Percentiles rank a stretch among this genome's conserved stretches.
phyloP scores from a whole-genome alignment of 805 yeast species.

The Jamesozyma piceae region DNA sequence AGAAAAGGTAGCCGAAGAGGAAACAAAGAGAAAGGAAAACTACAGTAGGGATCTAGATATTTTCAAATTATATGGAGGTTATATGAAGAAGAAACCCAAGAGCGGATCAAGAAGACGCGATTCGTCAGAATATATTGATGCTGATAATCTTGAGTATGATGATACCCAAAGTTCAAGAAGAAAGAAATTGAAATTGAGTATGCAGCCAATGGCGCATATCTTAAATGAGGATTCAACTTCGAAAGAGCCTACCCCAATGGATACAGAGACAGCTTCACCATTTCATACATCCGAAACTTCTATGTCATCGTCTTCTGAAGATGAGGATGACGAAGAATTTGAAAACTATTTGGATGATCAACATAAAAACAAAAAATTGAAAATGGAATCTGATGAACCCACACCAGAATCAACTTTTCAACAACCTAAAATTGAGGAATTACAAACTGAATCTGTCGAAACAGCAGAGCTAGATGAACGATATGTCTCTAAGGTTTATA shows the following conservation, averaged over 20 bases:
- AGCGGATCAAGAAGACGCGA: neutral
- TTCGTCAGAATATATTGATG: neutral
- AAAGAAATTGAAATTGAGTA: conserved; percentile 10
- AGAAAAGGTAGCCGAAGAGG: conserved; percentile 16
- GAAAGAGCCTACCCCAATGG: conserved; percentile 16
- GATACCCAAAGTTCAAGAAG: conserved; percentile 4
- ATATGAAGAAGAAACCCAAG: conserved; percentile 5
- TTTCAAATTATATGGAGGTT: conserved; percentile 26
- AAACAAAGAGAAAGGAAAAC: conserved; percentile 15
- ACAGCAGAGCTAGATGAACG: neutral
- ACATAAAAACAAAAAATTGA: conserved; percentile 17
- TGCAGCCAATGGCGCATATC: conserved; percentile 25
- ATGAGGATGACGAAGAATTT: conserved; percentile 13
- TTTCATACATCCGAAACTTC: conserved; percentile 11
- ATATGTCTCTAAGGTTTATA: conserved; percentile 28
- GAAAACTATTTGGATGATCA: conserved; percentile 11
- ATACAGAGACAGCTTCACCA: conserved; percentile 7
- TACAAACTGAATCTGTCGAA: neutral
- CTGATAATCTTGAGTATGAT: neutral
- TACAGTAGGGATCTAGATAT: conserved; percentile 32
- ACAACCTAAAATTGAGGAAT: conserved; percentile 1
- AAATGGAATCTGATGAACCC: conserved; percentile 12
- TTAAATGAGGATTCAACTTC: conserved; percentile 22
- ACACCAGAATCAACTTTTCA: conserved; percentile 21
- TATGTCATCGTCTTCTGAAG: conserved; percentile 8